Evolutionary conservation across 116 monocot genomes (phyloP), one percentile per base, ranked within the genome.

Genomic region (Dioscorea cayenensis): DNA sequence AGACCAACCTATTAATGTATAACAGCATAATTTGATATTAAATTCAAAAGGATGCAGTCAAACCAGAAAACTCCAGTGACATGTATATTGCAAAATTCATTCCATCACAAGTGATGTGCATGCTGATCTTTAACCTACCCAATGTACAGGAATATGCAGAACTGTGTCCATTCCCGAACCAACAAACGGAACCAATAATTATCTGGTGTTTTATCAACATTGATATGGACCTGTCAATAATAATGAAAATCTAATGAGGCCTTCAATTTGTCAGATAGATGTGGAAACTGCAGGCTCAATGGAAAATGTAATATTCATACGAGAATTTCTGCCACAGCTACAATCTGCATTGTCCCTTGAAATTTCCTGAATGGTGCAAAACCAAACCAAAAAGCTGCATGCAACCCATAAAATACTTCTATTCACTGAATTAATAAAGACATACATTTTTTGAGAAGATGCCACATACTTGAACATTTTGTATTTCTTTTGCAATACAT

Each of bases 81-180:
- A 43, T 43, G 43, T 43, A 9, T 43, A 43, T 43, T 43, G 43
- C 43, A 43, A 43, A 43, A 7, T 43, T 43, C 43, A 43, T 43
- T 12, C 43, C 43, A 43, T 43, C 7, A 43, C 6, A 12, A 43
- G 11, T 3, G 7, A 43, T 43, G 43, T 12, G 12, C 43, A 43
- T 43, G 43, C 6, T 43, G 43, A 6, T 43, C 43, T 43, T 43
- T 11, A 77, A 77, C 83, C 38, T 94, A 99, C 99, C 99, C 91
- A 67, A 99, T 87, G 79, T 94, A 94, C 36, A 99, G 50, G 70
- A 87, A 99, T 70, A 91, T 91, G 86, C 89, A 94, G 71, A 94
- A 77, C 38, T 87, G 91, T 60, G 84, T 80, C 84, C 87, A 89
- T 81, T 99, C 99, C 17, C 91, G 84, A 63, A 89, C 77, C 28